A percentile compares a stretch with the other conserved stretches of the same genome.
phyloP scores from a whole-genome alignment of 164 flowering plant genomes.

The Magnolia officinalis region DNA sequence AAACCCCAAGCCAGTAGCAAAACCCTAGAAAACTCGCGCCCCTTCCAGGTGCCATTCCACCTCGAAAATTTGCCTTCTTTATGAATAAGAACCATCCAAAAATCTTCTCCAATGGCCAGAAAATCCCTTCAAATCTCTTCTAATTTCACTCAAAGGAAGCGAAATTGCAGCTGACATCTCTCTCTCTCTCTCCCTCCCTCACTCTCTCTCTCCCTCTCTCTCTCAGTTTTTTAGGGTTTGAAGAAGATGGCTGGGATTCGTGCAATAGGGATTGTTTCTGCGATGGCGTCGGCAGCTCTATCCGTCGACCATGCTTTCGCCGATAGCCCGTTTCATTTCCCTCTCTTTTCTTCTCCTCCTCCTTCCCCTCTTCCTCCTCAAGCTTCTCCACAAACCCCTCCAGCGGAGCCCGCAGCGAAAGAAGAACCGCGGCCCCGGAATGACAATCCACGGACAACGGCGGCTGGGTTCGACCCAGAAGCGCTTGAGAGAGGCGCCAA shows the following conservation, averaged over 20 bases:
- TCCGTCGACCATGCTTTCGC: slow-evolving; percentile 44
- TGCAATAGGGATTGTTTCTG: slow-evolving; percentile 55
- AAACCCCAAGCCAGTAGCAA: no score
- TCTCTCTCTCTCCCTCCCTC: not conserved
- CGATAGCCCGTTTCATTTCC: slow-evolving; percentile 59
- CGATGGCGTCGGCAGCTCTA: slow-evolving; percentile 50
- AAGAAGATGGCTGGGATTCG: slow-evolving; percentile 40
- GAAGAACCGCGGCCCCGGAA: slow-evolving; percentile 45
- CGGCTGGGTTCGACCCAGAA: slow-evolving; percentile 88
- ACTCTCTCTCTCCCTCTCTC: no score
- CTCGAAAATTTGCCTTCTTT: no score
- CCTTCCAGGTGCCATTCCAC: no score
- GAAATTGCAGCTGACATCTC: not conserved
- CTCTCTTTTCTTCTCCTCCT: slow-evolving; percentile 35
- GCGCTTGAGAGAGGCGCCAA: slow-evolving; percentile 72
- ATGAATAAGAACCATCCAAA: no score
- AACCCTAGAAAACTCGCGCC: no score
- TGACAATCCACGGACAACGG: slow-evolving; percentile 74
- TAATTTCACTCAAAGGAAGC: not conserved
- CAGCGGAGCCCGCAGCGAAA: slow-evolving; percentile 3
- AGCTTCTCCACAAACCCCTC: slow-evolving; percentile 14
- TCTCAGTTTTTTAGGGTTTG: slow-evolving; percentile 8
- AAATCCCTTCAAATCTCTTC: not conserved
- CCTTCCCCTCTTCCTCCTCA: slow-evolving; percentile 22
- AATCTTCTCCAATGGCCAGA: not conserved